A percentile compares a stretch with the other conserved stretches of the same genome.
phyloP scores from a whole-genome alignment of 768 basidiomycete species.

The Mycena crocata region DNA sequence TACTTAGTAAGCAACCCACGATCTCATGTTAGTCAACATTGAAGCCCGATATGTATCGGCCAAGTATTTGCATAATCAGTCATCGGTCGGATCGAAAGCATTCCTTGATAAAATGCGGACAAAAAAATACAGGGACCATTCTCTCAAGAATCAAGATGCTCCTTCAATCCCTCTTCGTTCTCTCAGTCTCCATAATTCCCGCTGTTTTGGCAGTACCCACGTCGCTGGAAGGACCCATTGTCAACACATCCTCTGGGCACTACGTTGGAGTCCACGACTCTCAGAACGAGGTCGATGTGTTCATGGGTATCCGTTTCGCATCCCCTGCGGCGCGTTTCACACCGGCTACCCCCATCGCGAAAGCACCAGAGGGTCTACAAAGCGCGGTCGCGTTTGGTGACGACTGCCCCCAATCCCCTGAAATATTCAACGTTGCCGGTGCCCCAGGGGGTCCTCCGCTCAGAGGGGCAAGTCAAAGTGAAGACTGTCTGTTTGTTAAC shows the following conservation, averaged over 20 bases:
- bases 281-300: slow-evolving; percentile 9
- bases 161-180: background rate
- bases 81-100: too few relatives aligned
- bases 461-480: slow-evolving; percentile 10
- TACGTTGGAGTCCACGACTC: slow-evolving; percentile 11
- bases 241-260: slow-evolving; percentile 7
- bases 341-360: background rate
- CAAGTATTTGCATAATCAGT: too few relatives aligned
- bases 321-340: background rate
- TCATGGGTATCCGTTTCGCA: slow-evolving; percentile 8
- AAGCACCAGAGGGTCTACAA: background rate
- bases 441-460: slow-evolving; percentile 5
- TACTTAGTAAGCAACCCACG: too few relatives aligned
- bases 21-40: too few relatives aligned
- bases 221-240: too few relatives aligned
- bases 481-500: slow-evolving; percentile 15
- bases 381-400: slow-evolving; percentile 3
- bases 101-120: background rate
- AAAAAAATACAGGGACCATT: background rate
- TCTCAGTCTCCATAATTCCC: background rate
- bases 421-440: background rate
- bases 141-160: background rate
- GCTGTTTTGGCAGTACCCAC: background rate
- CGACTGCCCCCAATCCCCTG: slow-evolving; percentile 12
- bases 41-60: too few relatives aligned